Evolutionary conservation across 805 yeast species (phyloP), one percentile per base, ranked within the genome.

Genomic region (Schwanniomyces yamadae): DNA sequence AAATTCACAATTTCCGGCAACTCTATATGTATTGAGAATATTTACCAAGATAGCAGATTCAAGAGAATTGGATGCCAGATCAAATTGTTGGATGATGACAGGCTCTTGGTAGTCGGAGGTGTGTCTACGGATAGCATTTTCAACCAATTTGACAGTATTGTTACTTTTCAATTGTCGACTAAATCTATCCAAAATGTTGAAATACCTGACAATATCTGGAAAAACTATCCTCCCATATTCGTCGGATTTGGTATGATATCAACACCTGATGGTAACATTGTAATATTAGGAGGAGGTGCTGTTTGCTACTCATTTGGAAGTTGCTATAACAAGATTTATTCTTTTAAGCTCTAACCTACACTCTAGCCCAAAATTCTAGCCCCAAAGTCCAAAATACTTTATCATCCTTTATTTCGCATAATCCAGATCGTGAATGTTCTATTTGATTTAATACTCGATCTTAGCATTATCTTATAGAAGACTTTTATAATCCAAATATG

Each of bases 251-350:
- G 71, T 23, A 36, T 73, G 16, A 54, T 61, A 9, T 50, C 54
- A 3, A 23, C 55, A 3, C 84, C 81, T 6, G 14, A 21, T 13
- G 12, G 24, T 11, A 18, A 24, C 14, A 21, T 35, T 11, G 14
- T 20, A 6, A 12, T 35, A 18, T 25, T 35, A n/a, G 33, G 31
- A 6, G 91, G 95, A 3, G 95, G 95, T 3, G 90, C 84, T 0
- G 87, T 84, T 1, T 85, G 95, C 52, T 85, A 82, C 45, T 83
- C 90, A 1, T 86, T 84, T 60, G 95, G 95, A 0, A 64, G 67
- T 41, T 55, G 49, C 31, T 66, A 62, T 45, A 66, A 55, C 42
- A 36, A 20, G 13, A 10, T 27, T 10, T n/a, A n/a, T n/a, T n/a
- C n/a, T n/a, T n/a, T n/a, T n/a, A n/a, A n/a, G n/a, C n/a, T n/a